Evolutionary conservation across 345 rosid species (phyloP).

Genomic region (Laguncularia racemosa): DNA sequence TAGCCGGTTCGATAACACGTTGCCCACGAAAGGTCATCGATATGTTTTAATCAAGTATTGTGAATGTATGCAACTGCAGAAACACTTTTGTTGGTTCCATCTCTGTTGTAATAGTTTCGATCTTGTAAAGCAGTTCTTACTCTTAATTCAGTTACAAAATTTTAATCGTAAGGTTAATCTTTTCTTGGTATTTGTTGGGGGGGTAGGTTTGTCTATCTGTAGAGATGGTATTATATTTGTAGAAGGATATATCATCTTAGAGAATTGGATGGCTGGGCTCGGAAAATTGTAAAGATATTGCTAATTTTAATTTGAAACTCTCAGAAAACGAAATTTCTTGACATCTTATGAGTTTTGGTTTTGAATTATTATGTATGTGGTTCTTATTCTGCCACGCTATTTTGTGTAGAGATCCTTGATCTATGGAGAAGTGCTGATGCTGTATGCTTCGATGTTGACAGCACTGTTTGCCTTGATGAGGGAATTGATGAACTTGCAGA

Average conservation of each 20-base stretch:
- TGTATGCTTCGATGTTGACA: slow-evolving; percentile 97
- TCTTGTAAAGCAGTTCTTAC: too few species aligned
- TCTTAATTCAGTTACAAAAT: too few species aligned
- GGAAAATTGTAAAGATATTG: too few species aligned
- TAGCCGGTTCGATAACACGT: slow-evolving; percentile 27
- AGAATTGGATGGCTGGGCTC: too few species aligned
- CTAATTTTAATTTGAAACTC: too few species aligned
- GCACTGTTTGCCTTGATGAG: slow-evolving; percentile 94
- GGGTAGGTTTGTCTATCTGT: too few species aligned
- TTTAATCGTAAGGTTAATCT: too few species aligned
- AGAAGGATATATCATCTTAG: too few species aligned
- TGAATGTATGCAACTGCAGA: background rate
- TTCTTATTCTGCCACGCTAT: slow-evolving; percentile 16
- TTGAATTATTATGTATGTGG: background rate
- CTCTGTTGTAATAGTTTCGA: background rate
- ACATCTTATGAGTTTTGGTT: background rate
- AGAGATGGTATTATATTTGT: too few species aligned
- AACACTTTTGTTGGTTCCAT: background rate
- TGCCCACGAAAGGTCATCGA: slow-evolving; percentile 50
- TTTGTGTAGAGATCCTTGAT: slow-evolving; percentile 52
- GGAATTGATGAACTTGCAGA: slow-evolving; percentile 98
- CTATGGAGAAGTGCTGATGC: slow-evolving; percentile 74
- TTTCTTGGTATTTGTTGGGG: too few species aligned
- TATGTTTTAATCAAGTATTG: background rate
- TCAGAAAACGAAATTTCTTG: background rate